phyloP scores from a whole-genome alignment of 2,329 filamentous ascomycete genomes.

The Ascochyta lentis region DNA sequence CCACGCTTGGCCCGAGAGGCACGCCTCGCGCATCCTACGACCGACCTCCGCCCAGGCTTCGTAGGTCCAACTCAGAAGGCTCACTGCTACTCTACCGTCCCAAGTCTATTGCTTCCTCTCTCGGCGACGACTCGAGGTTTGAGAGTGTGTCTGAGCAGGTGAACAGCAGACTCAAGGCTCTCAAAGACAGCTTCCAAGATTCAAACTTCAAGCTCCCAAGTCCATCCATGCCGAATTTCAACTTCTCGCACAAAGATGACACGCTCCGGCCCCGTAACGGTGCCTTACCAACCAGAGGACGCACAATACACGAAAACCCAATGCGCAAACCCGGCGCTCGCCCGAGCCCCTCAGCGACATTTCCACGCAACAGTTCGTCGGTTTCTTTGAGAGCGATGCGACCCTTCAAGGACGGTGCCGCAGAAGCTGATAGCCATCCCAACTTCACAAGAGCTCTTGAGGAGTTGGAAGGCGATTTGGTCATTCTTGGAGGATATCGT shows the following conservation, averaged over 20 bases:
- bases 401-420: constrained; percentile 20
- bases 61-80: constrained; percentile 75
- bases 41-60: constrained; percentile 50
- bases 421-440: constrained; percentile 52
- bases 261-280: constrained; percentile 31
- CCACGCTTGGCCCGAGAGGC: constrained; percentile 19
- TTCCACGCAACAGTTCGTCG: constrained; percentile 23
- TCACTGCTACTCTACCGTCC: constrained; percentile 76
- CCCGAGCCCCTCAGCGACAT: constrained; percentile 20
- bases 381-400: constrained; percentile 22
- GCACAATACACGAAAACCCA: constrained; percentile 19
- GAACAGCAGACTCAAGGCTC: constrained; percentile 87
- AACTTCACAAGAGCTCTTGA: constrained; percentile 66
- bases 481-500: constrained; percentile 88
- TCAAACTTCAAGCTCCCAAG: constrained; percentile 72
- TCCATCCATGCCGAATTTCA: constrained; percentile 62
- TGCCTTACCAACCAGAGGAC: constrained; percentile 18
- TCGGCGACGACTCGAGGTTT: constrained; percentile 84
- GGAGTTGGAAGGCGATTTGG: constrained; percentile 79
- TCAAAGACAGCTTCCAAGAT: constrained; percentile 86
- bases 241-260: constrained; percentile 43
- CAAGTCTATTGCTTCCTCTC: constrained; percentile 78
- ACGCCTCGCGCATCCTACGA: constrained; percentile 17
- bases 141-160: constrained; percentile 82
- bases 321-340: constrained; percentile 28